These are phyloP conservation scores for Boletus coccyginus DNA, from an alignment of 768 basidiomycete species.

Conservation along the genomic window DNA sequence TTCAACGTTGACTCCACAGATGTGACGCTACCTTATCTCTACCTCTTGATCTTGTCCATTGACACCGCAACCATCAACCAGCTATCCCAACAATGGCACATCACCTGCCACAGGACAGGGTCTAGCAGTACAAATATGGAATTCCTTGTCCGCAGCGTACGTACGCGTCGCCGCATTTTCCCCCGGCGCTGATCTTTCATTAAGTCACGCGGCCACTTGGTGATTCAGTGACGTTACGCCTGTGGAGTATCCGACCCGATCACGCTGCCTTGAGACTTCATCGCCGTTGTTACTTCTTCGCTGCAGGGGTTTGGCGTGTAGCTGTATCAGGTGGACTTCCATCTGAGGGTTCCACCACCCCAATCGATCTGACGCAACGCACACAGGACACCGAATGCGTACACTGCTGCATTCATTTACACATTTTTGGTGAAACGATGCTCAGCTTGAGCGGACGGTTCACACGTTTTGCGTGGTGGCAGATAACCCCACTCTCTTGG, in stretches of 20 bases:
- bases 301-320: too few relatives aligned
- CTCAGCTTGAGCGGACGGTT: background rate
- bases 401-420: background rate
- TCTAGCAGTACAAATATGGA: background rate
- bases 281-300: background rate
- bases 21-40: background rate
- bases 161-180: background rate
- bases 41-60: background rate
- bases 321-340: too few relatives aligned
- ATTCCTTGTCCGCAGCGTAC: background rate
- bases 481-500: background rate
- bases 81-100: background rate
- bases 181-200: background rate
- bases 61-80: background rate
- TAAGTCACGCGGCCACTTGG: background rate
- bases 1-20: background rate
- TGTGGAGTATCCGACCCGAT: background rate
- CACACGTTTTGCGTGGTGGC: background rate
- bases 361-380: background rate
- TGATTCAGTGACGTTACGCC: background rate
- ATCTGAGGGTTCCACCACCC: background rate
- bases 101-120: background rate
- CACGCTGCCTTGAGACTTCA: background rate
- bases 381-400: background rate
- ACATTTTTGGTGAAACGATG: background rate